Conservation (phyloP, 2,329 filamentous ascomycete genomes). For the Xylaria multiplex region DNA sequence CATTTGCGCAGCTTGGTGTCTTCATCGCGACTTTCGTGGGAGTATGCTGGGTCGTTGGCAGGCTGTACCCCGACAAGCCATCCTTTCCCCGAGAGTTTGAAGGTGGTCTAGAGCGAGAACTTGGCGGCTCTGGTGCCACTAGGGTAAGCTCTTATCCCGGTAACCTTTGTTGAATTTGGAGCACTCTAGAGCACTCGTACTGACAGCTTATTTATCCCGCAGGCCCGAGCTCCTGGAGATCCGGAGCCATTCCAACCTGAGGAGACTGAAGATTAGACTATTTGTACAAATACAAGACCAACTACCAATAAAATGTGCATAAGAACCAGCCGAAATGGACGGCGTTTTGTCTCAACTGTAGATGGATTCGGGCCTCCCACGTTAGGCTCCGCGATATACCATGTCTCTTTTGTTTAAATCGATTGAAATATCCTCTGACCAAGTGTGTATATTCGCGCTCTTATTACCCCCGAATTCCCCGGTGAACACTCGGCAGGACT, state of each 20-base stretch:
- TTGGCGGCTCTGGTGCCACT: slow-evolving; percentile 75
- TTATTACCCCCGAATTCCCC: not conserved
- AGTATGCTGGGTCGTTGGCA: slow-evolving; percentile 73
- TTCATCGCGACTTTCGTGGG: slow-evolving; percentile 73
- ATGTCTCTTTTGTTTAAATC: slow-evolving; percentile 29
- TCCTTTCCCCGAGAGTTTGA: slow-evolving; percentile 77
- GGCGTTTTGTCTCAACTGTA: not conserved
- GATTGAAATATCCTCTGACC: slow-evolving; percentile 4
- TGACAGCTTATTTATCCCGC: slow-evolving; percentile 21
- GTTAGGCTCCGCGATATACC: slow-evolving; percentile 21
- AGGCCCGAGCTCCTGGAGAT: slow-evolving; percentile 67
- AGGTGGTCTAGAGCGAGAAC: slow-evolving; percentile 76
- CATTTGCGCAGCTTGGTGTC: slow-evolving; percentile 71
- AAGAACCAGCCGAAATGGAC: not conserved
- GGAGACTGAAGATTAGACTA: slow-evolving; percentile 42
- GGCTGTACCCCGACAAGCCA: slow-evolving; percentile 76
- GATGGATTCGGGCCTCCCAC: slow-evolving; percentile 2
- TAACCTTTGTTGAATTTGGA: not conserved
- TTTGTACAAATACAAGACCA: slow-evolving; percentile 33
- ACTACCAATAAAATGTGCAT: slow-evolving; percentile 20
- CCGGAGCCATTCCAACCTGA: slow-evolving; percentile 58
- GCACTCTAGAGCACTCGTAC: not conserved
- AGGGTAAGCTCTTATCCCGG: slow-evolving; percentile 63
- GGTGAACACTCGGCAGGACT: not conserved
- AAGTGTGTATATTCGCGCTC: not conserved